A percentile compares a stretch with the other conserved stretches of the same genome.
phyloP scores from a whole-genome alignment of 2,329 filamentous ascomycete species.

The Venturia oleaginea region DNA sequence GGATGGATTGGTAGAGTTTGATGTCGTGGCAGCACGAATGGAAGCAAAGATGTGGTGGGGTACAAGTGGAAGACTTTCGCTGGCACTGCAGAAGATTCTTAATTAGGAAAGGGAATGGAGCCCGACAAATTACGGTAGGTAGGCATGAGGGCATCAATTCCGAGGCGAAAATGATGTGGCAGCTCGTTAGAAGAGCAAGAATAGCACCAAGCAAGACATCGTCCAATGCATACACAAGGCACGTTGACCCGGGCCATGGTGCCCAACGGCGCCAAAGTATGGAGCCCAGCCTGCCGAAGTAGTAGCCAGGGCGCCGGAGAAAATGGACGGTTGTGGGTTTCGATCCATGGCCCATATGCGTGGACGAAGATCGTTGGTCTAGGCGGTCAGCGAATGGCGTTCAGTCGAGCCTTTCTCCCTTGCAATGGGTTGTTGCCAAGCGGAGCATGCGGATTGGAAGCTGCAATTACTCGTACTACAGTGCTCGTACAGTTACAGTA shows the following conservation, averaged over 20 bases:
- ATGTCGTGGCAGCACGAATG: conserved; percentile 8
- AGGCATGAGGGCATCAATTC: background rate
- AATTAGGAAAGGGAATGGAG: background rate
- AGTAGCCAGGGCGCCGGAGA: too few relatives aligned
- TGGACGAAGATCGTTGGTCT: conserved; percentile 20
- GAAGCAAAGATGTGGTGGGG: background rate
- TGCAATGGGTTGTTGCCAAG: background rate
- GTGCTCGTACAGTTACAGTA: too few relatives aligned
- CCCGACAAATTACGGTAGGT: background rate
- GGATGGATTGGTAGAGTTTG: background rate
- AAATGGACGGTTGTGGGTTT: background rate
- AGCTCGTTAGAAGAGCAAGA: conserved; percentile 2
- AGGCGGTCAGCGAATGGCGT: conserved; percentile 15
- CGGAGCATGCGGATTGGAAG: background rate
- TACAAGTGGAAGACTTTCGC: background rate
- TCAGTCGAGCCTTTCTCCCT: background rate
- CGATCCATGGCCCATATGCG: conserved; percentile 20
- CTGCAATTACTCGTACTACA: background rate
- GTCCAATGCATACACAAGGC: background rate
- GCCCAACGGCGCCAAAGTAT: background rate
- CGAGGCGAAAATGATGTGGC: conserved; percentile 5
- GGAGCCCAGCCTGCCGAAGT: background rate
- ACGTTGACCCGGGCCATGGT: background rate
- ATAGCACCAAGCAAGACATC: background rate
- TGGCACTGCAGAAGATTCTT: conserved; percentile 5